These are phyloP conservation scores for Mycena venus DNA, from an alignment of 768 basidiomycete species.

Conservation along the genomic window DNA sequence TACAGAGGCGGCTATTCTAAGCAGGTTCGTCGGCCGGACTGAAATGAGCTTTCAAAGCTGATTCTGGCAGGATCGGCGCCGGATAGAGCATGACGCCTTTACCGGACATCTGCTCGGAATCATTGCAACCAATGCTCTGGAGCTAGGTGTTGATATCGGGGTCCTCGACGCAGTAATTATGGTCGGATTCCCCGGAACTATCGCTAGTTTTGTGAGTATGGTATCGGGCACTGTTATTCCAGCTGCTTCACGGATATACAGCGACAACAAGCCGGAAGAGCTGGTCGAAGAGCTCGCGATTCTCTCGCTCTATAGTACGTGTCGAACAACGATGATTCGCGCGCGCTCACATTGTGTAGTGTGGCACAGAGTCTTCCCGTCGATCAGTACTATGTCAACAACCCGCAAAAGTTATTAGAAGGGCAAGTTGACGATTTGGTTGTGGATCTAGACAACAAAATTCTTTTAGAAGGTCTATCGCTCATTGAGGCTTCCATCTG, in stretches of 20 bases:
- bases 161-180: slow-evolving; percentile 91
- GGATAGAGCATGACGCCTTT: slow-evolving; percentile 90
- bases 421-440: slow-evolving; percentile 71
- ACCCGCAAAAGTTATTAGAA: slow-evolving; percentile 80
- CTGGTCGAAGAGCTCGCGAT: slow-evolving; percentile 85
- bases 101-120: slow-evolving; percentile 87
- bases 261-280: slow-evolving; percentile 92
- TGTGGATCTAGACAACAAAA: slow-evolving; percentile 79
- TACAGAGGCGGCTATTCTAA: slow-evolving; percentile 90
- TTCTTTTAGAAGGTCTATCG: slow-evolving; percentile 73
- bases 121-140: slow-evolving; percentile 90
- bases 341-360: neutral
- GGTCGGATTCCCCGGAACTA: slow-evolving; percentile 84
- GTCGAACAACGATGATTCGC: neutral
- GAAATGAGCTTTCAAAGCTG: neutral
- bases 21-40: slow-evolving; percentile 57
- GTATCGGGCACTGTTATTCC: neutral
- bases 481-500: neutral
- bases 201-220: slow-evolving; percentile 82
- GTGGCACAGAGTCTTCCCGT: slow-evolving; percentile 78
- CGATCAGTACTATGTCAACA: slow-evolving; percentile 79
- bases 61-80: slow-evolving; percentile 75
- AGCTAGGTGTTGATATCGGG: slow-evolving; percentile 93
- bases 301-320: slow-evolving; percentile 70
- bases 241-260: slow-evolving; percentile 42